phyloP scores from a whole-genome alignment of 805 yeast species.

The Starmerella gropengiesseri region DNA sequence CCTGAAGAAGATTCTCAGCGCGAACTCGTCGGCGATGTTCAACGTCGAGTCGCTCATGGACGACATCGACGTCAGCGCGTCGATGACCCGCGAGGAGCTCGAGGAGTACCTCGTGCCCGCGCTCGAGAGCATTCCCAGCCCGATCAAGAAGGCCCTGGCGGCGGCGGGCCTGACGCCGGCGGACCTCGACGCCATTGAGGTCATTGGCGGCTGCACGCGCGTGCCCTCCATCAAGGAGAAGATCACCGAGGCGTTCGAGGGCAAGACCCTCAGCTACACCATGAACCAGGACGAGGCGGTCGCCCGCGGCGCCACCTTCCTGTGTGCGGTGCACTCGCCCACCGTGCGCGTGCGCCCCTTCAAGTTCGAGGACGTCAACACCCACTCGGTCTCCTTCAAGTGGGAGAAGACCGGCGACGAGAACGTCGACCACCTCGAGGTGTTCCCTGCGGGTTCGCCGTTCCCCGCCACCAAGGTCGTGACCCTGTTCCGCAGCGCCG shows the following conservation, averaged over 20 bases:
- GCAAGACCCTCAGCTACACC: conserved; percentile 80
- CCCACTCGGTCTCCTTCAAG: conserved; percentile 80
- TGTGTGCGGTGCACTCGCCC: conserved; percentile 98
- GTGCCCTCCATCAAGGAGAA: conserved; percentile 85
- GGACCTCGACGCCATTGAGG: conserved; percentile 83
- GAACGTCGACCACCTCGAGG: conserved; percentile 80
- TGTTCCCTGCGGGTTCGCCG: conserved; percentile 85
- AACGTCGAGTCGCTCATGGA: conserved; percentile 93
- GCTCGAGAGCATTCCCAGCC: conserved; percentile 61
- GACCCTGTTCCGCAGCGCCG: conserved; percentile 83
- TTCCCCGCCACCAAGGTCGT: conserved; percentile 94
- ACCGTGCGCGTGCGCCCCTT: conserved; percentile 97
- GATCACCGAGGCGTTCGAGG: conserved; percentile 68
- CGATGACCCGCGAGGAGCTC: conserved; percentile 79
- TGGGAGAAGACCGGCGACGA: conserved; percentile 95
- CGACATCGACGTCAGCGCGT: conserved; percentile 88
- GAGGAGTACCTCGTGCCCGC: conserved; percentile 82
- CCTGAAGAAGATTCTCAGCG: conserved; percentile 91
- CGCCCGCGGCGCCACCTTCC: conserved; percentile 98
- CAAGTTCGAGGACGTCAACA: conserved; percentile 93
- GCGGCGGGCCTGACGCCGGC: conserved; percentile 62
- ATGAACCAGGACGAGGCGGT: conserved; percentile 98
- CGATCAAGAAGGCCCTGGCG: conserved; percentile 71
- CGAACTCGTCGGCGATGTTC: conserved; percentile 89
- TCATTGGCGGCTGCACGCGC: conserved; percentile 97